Evolutionary conservation across 108 stramenopile species (phyloP), one percentile per base, ranked within the genome.

Genomic region (Aureococcus anophagefferens): DNA sequence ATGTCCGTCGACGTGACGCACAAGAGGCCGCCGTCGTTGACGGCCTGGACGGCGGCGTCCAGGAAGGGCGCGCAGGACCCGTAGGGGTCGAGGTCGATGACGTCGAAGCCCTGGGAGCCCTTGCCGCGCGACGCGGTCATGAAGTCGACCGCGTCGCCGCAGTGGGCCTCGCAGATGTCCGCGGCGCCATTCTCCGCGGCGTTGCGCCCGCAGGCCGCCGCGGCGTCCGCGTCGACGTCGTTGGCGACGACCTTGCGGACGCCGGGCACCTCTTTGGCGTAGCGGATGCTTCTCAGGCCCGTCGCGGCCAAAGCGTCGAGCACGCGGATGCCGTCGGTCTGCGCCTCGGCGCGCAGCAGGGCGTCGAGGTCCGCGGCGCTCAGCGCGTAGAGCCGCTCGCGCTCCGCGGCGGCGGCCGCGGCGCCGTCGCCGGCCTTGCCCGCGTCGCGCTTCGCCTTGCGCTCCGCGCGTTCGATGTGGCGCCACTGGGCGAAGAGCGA

Each of bases 81-180:
- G 78, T 99, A 99, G 25, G 98, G 98, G 81, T 99, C 98, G 31
- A 99, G 79, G 74, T 99, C 98, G 77, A 98, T 94, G 64, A 98
- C 95, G 76, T 99, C 96, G 63, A 46, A 37, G 30, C 34, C 67
- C 29, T 69, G 37, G 31, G 35, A 9, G 7, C 46, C 65, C 17
- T 45, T 46, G 5, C 66, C 34, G 59, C 63, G 45, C 25, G 36
- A 5, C 71, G 76, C 74, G 85, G 86, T 81, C 83, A 69, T 84
- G 64, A 64, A 33, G 67, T 63, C 67, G 15, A 71, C 79, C 0
- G 89, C 87, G 63, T 89, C 88, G 40, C 87, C 91, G 71, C 86
- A 81, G 31, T 77, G 73, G 7, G 90, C 74, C 64, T 84, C 37
- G 9, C 87, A 82, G 30, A 82, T 51, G 83, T 79, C 69, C 62